Base-by-base conservation (phyloP, 371 early-diverging fungal genomes). In the Zancudomyces culisetae region DNA sequence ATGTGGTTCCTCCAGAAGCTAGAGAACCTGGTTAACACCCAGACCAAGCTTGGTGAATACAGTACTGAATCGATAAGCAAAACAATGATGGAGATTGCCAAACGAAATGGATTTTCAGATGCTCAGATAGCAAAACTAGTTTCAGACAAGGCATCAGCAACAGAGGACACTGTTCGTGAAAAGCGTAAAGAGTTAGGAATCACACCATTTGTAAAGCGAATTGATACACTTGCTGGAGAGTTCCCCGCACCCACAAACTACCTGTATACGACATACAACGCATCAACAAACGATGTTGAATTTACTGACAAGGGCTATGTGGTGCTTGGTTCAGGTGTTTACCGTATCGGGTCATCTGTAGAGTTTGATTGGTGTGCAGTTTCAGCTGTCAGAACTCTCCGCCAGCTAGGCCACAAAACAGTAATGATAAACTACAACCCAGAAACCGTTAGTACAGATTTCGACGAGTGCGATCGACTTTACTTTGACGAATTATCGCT, bases 391-490 rank as follows among this genome's bases (percentile, higher is more conserved):
- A 86, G 87, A 51, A 76, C 81, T 13, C 75, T 93, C 27, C 81
- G 89, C 43, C 62, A 70, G 23, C 57, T 78, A n/a, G 80, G 82
- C 51, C 70, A 72, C 64, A 79, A 81, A 68, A 93, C 94, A 0
- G 74, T 93, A 40, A 89, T 90, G 90, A 80, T 93, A 63, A 93
- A 93, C 75, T 93, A 90, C 78, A 93, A 93, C 70, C 94, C 94
- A 24, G 94, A 93, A 64, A 93, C 93, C 0, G 93, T 93, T 22
- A 87, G 87, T 18, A 90, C 93, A 20, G 93, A 93, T 63, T 93
- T 81, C 60, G 93, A 90, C 65, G 93, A 93, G 66, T 83, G 83
- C 58, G 91, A 93, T 59, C 80, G 91, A 35, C 73, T 93, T 43
- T 93, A 93, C 78, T 93, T 90, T 70, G 91, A 90, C 61, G 83